Conservation (phyloP, 257 asterid species). For the Perilla frutescens region DNA sequence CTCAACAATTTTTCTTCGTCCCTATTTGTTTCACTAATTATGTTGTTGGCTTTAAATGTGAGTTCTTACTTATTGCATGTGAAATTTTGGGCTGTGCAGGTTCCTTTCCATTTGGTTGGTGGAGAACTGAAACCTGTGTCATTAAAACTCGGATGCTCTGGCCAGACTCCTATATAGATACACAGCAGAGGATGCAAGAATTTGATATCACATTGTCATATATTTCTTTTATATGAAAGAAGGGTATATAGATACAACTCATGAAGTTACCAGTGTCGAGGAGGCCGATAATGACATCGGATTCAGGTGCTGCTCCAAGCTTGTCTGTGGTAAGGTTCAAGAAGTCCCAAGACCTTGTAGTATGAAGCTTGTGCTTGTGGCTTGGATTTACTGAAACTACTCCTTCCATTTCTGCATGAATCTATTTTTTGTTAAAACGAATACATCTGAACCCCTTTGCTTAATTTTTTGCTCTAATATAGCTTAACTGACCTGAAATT, state of each 20-base stretch:
- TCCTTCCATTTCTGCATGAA: constrained; percentile 51
- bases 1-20: too few relatives aligned
- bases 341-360: constrained; percentile 68
- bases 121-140: constrained; percentile 53
- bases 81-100: constrained; percentile 56
- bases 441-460: background rate
- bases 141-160: constrained; percentile 68
- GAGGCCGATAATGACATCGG: constrained; percentile 53
- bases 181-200: background rate
- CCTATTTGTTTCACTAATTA: too few relatives aligned
- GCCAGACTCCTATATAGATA: constrained; percentile 54
- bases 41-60: background rate
- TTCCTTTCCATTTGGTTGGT: constrained; percentile 65
- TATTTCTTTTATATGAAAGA: background rate
- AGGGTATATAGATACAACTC: too few relatives aligned
- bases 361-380: constrained; percentile 41
- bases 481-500: constrained; percentile 37
- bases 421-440: background rate
- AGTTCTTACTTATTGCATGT: constrained; percentile 68
- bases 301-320: constrained; percentile 33
- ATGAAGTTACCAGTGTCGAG: constrained; percentile 47
- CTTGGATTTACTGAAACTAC: constrained; percentile 56
- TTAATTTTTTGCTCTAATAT: background rate
- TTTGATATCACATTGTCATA: background rate
- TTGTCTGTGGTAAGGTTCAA: constrained; percentile 40